Conservation (phyloP, 2,329 filamentous ascomycete species). For the Blastomyces silverae region DNA sequence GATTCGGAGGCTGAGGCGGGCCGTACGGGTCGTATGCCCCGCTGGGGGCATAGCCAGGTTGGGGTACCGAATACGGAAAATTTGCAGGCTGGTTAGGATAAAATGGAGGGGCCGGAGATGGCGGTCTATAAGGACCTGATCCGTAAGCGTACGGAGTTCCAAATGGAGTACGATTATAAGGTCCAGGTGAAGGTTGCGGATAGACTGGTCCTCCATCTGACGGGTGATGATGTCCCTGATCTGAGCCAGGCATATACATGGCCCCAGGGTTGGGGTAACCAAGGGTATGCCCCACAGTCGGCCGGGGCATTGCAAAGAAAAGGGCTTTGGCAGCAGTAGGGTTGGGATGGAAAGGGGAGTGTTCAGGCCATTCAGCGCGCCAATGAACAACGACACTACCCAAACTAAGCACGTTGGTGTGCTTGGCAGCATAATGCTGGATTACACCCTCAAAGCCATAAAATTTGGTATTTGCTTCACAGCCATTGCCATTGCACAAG, state of each 20-base stretch:
- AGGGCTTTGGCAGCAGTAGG: constrained; percentile 43
- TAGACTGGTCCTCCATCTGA: constrained; percentile 17
- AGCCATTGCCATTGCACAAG: constrained; percentile 56
- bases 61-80: constrained; percentile 24
- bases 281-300: constrained; percentile 21
- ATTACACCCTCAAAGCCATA: constrained; percentile 73
- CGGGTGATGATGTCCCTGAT: constrained; percentile 19
- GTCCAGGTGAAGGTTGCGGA: constrained; percentile 25
- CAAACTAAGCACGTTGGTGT: constrained; percentile 61
- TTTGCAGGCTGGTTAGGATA: constrained; percentile 23
- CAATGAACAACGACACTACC: constrained; percentile 70
- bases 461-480: constrained; percentile 57
- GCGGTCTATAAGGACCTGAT: constrained; percentile 29
- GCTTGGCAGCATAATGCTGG: constrained; percentile 78
- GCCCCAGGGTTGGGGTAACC: constrained; percentile 21
- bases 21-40: constrained; percentile 22
- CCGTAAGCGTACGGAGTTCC: constrained; percentile 29
- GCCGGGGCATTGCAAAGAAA: constrained; percentile 32
- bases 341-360: constrained; percentile 63
- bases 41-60: constrained; percentile 22
- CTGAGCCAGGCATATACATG: constrained; percentile 19
- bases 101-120: constrained; percentile 27
- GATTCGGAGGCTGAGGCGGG: constrained; percentile 21
- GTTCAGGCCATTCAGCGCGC: constrained; percentile 72
- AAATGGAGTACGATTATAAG: constrained; percentile 31